Conservation (phyloP, 352 stramenopile species). For the Phytophthora constricta region DNA sequence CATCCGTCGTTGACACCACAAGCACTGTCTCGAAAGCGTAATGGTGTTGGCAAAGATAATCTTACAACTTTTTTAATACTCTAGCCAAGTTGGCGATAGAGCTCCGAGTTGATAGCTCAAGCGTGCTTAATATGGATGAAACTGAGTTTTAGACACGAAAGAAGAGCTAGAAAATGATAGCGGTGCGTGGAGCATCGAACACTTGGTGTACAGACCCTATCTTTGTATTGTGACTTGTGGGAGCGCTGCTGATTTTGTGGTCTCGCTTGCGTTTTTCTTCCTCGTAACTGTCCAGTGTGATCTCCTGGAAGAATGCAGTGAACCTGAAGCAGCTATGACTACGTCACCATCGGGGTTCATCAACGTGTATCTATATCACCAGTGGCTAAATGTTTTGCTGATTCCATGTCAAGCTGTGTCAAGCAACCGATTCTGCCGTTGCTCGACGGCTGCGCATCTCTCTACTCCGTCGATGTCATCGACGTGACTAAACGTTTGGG, state of each 20-base stretch:
- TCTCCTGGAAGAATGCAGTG: neutral
- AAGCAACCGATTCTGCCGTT: slow-evolving; percentile 7
- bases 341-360: slow-evolving; percentile 28
- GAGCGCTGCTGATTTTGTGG: neutral
- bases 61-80: neutral
- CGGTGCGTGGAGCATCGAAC: neutral
- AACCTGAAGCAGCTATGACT: slow-evolving; percentile 11
- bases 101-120: neutral
- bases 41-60: neutral
- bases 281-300: neutral
- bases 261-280: neutral
- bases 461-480: slow-evolving; percentile 20
- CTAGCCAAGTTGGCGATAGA: neutral
- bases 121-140: neutral
- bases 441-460: slow-evolving; percentile 21
- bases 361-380: slow-evolving; percentile 17
- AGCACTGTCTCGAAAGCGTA: neutral
- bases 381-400: slow-evolving; percentile 14
- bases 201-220: neutral
- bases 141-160: neutral
- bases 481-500: neutral
- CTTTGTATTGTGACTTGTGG: neutral
- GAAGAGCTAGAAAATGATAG: neutral
- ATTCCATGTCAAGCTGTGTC: neutral
- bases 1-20: neutral